Evolutionary conservation across 768 basidiomycete genomes (phyloP), one percentile per base, ranked within the genome.

Genomic region (Suillus placidus): DNA sequence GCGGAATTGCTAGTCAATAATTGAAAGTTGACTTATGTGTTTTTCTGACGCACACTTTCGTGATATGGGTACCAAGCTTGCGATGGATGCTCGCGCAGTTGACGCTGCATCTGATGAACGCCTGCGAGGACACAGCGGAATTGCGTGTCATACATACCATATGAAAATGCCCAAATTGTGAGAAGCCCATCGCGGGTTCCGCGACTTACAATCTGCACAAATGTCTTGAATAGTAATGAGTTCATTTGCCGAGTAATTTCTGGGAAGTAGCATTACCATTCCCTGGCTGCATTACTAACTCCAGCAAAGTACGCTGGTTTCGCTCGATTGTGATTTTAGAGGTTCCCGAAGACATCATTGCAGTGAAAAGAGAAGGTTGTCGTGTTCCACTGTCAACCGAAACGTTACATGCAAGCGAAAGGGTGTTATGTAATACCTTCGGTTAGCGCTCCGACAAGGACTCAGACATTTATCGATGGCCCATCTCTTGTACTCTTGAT

Each of bases 121-220:
- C 67, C 51, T 63, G 40, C 58, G 57, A 38, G 55, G 49, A 47
- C 60, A 51, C 69, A 32, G 38, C 8, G 43, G 32, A 14, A 55
- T 18, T 12, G 56, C 26, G 37, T 18, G 8, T 6, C 13, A n/a
- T 55, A 74, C 81, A 60, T 73, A 92, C 92, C 93, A 96, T 30
- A 95, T 83, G 72, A 95, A 95, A 66, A 95, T 92, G 20, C 96
- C 95, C 4, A 97, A 80, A 72, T 91, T 97, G 71, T 93, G 81
- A 3, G 91, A 91, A 6, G 94, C 91, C 96, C 96, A 98, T 77
- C 94, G 81, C 7, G 95, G 95, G 71, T 87, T 85, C 64, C 89
- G 83, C n/a, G 90, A 79, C 78, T 91, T 93, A 76, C 96, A 98
- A 77, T 98, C 96, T 7, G 96, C 95, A 75, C 96, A 98, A 14